phyloP scores from a whole-genome alignment of 306 rosid species.

The Rosa persica region DNA sequence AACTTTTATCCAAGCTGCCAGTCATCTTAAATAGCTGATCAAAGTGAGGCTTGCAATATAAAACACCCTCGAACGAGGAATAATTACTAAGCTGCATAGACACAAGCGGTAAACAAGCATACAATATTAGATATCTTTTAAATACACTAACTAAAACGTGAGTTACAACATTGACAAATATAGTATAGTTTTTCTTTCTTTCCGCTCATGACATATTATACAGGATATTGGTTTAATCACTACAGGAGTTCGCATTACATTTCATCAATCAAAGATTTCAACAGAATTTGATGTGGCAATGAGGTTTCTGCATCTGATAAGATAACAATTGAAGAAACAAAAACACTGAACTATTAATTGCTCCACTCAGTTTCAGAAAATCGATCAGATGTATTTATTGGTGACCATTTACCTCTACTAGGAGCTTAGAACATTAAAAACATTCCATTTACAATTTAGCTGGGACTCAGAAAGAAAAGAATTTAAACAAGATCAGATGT shows the following conservation, averaged over 20 bases:
- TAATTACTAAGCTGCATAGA: constrained; percentile 76
- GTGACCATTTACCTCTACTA: neutral
- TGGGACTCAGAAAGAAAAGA: neutral
- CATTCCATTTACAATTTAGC: neutral
- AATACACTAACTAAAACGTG: neutral
- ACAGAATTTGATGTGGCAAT: neutral
- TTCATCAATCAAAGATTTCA: neutral
- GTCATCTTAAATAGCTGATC: constrained; percentile 89
- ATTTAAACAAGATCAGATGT: neutral
- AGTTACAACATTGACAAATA: neutral
- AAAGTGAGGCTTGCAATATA: constrained; percentile 95
- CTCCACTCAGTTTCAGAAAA: neutral
- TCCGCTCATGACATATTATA: neutral
- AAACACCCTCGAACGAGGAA: constrained; percentile 82
- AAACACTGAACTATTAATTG: neutral
- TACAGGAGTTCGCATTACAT: neutral
- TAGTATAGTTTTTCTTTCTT: neutral
- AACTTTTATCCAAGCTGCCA: constrained; percentile 54
- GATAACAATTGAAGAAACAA: neutral
- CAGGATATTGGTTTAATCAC: neutral
- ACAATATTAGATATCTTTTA: neutral
- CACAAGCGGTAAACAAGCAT: constrained; percentile 13
- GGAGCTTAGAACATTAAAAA: neutral
- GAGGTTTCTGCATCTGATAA: neutral
- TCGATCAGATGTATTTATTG: too few species aligned